Evolutionary conservation across 129 eudicot species (phyloP).

Genomic region (Arctium minus): DNA sequence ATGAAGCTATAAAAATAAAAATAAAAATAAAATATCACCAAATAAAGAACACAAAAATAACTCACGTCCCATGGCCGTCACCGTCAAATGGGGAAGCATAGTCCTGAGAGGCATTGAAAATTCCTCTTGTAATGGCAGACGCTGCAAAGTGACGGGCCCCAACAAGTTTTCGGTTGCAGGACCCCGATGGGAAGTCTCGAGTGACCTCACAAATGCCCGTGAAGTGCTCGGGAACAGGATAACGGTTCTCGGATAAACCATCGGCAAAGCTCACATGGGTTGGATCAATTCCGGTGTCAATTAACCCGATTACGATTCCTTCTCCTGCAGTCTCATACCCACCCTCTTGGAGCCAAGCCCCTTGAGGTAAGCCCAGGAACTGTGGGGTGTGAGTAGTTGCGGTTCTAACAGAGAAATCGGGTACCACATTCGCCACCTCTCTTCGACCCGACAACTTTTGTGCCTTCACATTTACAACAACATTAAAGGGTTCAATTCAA

Average conservation of each 20-base stretch:
- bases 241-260: conserved; percentile 40
- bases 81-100: conserved; percentile 96
- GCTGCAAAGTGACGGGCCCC: conserved; percentile 99
- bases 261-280: conserved; percentile 87
- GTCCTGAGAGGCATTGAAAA: conserved; percentile 88
- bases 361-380: conserved; percentile 89
- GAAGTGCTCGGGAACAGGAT: conserved; percentile 79
- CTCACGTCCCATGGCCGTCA: conserved; percentile 99
- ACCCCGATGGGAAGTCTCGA: conserved; percentile 90
- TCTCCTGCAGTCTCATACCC: conserved; percentile 86
- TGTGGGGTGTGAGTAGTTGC: conserved; percentile 94
- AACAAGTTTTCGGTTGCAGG: conserved; percentile 91
- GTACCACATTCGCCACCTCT: conserved; percentile 81
- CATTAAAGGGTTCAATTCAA: conserved; percentile 5
- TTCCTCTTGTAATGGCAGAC: conserved; percentile 94
- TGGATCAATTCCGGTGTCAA: conserved; percentile 98
- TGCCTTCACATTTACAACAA: conserved; percentile 49
- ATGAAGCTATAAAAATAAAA: background rate
- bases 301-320: conserved; percentile 89
- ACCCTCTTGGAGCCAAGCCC: conserved; percentile 94
- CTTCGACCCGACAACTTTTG: conserved; percentile 60
- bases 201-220: conserved; percentile 96
- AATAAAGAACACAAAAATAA: conserved; percentile 8
- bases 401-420: conserved; percentile 82
- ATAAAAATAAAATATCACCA: background rate